Percentiles rank a stretch among this genome's conserved stretches.
Evolutionary conservation across 2,329 filamentous ascomycete genomes (phyloP).

Genomic region (Drechslera avenae): DNA sequence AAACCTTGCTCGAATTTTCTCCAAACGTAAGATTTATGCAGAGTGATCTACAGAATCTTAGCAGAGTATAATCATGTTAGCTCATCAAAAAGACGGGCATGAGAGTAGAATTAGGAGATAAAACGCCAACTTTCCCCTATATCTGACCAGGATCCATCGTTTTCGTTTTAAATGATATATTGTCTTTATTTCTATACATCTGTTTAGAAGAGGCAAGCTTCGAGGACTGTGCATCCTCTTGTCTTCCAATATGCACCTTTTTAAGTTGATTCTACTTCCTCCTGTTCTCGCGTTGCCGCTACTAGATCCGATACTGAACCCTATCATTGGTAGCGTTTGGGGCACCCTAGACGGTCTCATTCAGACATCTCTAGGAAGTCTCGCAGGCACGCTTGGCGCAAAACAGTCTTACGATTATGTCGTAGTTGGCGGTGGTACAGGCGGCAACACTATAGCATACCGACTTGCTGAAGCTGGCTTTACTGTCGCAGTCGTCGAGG

Average conservation of each 20-base stretch:
- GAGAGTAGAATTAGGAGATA: too few species aligned
- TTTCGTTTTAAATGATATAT: too few species aligned
- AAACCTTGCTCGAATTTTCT: too few species aligned
- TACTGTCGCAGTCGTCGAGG: slow-evolving; percentile 3
- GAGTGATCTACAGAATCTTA: too few species aligned
- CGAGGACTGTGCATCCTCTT: neutral
- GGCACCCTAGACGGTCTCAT: neutral
- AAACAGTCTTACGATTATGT: slow-evolving; percentile 29
- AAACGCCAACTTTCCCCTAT: too few species aligned
- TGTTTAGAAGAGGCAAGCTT: neutral
- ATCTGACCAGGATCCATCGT: too few species aligned
- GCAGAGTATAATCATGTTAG: too few species aligned
- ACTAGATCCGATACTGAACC: neutral
- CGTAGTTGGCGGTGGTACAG: slow-evolving; percentile 31
- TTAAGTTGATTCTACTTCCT: neutral
- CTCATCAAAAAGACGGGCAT: too few species aligned
- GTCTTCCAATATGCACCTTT: neutral
- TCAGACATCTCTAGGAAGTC: neutral
- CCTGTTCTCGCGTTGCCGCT: neutral
- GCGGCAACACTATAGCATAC: slow-evolving; percentile 23
- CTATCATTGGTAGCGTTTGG: slow-evolving; percentile 2
- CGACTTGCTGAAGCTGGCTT: slow-evolving; percentile 27
- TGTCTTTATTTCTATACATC: neutral
- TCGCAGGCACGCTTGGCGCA: neutral
- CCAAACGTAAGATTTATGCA: too few species aligned